Evolutionary conservation across 257 asterid species (phyloP), one percentile per base, ranked within the genome.

Genomic region (Solanum chmielewskii): DNA sequence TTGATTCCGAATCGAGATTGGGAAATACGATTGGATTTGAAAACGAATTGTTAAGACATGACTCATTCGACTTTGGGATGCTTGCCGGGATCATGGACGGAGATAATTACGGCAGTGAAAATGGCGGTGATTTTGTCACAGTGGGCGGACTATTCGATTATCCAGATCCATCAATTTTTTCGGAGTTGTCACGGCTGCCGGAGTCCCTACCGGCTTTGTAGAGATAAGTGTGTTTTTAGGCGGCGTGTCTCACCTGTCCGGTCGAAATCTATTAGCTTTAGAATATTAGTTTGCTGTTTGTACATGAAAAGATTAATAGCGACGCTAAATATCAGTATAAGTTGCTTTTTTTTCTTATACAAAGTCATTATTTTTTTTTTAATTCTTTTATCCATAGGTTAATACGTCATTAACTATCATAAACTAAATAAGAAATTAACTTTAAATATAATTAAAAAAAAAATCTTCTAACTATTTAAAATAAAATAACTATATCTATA

Each of bases 101-200:
- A n/a, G 74, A 59, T 20, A 7, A 33, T 37, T n/a, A 83, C 77
- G 56, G 7, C 4, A 86, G 78, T 4, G 82, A 18, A 64, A 81
- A 84, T 29, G 73, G 31, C 47, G 88, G 66, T 20, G 91, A 86
- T 71, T 86, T 86, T 45, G 88, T 88, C 35, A 47, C 91, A 10
- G 89, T 88, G 21, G 91, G 82, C 31, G 91, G 89, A 13, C n/a
- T 90, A 49, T 90, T 92, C 52, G 92, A 90, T 71, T 86, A 74
- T 25, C 21, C 83, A 16, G 92, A 92, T 20, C 73, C 49, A 66
- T 85, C 90, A 12, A 92, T 73, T 11, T 77, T 76, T 77, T 45
- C 88, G 45, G 93, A 88, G 25, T 39, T 87, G 3, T 76, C 86
- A n/a, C 87, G 89, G 89, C 89, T 56, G 83, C 87, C 91, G 62